These are phyloP conservation scores for Nigrospora sphaerica DNA, from an alignment of 2,329 filamentous ascomycete genomes.

Conservation along the genomic window DNA sequence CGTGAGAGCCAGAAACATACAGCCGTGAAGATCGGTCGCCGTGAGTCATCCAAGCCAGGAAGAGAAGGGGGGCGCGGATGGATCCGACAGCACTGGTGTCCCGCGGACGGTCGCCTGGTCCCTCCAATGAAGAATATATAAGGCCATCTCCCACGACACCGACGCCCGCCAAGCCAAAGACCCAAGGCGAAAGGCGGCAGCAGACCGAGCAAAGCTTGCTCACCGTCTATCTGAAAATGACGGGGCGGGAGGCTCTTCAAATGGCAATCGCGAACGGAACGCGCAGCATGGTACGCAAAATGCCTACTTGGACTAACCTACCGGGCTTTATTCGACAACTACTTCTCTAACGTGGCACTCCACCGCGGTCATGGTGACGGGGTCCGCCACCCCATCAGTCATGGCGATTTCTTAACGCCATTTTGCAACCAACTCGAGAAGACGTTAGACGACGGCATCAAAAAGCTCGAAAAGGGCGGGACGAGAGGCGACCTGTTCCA, in stretches of 20 bases:
- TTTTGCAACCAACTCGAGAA: slow-evolving; percentile 21
- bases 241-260: neutral
- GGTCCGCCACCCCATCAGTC: slow-evolving; percentile 20
- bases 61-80: neutral
- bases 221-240: neutral
- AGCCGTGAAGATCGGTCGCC: slow-evolving; percentile 14
- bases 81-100: neutral
- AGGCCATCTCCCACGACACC: slow-evolving; percentile 3
- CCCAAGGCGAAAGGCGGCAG: slow-evolving; percentile 4
- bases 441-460: slow-evolving; percentile 22
- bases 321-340: slow-evolving; percentile 19
- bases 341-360: slow-evolving; percentile 28
- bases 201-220: slow-evolving; percentile 12
- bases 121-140: slow-evolving; percentile 7
- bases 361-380: slow-evolving; percentile 15
- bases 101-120: neutral
- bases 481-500: slow-evolving; percentile 31
- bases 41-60: slow-evolving; percentile 1
- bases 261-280: neutral
- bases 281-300: slow-evolving; percentile 28
- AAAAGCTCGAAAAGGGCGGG: slow-evolving; percentile 18
- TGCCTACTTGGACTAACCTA: slow-evolving; percentile 29
- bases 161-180: too few relatives aligned
- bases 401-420: slow-evolving; percentile 18
- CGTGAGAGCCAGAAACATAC: slow-evolving; percentile 9